phyloP scores from a whole-genome alignment of 306 rosid genomes.

The Herpetospermum pedunculosum region DNA sequence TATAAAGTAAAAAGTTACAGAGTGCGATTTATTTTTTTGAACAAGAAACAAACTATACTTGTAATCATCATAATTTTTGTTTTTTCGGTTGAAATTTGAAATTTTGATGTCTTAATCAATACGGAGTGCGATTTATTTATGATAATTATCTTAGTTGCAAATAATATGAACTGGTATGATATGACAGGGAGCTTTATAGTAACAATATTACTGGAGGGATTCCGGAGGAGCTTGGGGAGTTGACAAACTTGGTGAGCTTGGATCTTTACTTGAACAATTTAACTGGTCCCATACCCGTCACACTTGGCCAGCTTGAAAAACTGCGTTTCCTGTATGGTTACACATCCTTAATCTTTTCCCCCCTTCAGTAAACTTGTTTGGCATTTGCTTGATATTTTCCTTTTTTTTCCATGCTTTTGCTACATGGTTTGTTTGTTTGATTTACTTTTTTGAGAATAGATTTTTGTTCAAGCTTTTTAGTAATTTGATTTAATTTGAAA shows the following conservation, averaged over 20 bases:
- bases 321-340: constrained; percentile 84
- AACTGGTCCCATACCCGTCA: constrained; percentile 78
- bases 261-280: constrained; percentile 79
- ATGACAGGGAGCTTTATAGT: constrained; percentile 85
- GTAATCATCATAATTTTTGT: no score
- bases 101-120: no score
- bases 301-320: constrained; percentile 80
- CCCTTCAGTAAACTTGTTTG: neutral
- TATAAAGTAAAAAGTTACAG: neutral
- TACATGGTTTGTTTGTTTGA: neutral
- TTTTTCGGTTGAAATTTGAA: no score
- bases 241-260: constrained; percentile 98
- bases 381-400: neutral
- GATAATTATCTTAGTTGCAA: neutral
- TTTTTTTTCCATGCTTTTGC: neutral
- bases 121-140: neutral
- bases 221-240: constrained; percentile 87
- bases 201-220: constrained; percentile 80
- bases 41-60: no score
- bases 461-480: neutral
- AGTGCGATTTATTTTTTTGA: neutral
- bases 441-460: neutral
- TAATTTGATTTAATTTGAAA: neutral
- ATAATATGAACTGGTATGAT: neutral
- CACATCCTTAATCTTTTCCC: constrained; percentile 10